Evolutionary conservation across 345 rosid genomes (phyloP), one percentile per base, ranked within the genome.

Genomic region (Lepidium africanum): DNA sequence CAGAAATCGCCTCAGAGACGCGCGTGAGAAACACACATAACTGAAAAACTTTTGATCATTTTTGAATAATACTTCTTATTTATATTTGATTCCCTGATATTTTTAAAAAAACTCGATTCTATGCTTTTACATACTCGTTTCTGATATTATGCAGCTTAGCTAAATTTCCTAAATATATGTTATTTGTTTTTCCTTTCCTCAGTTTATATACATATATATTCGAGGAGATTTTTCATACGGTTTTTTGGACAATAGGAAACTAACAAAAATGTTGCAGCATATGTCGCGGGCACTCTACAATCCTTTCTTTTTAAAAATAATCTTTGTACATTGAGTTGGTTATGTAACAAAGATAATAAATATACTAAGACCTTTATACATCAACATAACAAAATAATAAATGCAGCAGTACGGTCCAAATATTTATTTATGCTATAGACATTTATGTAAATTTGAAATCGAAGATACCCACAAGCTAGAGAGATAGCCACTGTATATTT

Each of bases 211-310:
- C 4, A 25, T 25, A 25, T 2, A 25, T 2, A 25, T 25, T 25
- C 4, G 4, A 25, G 27, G 27, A 25, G 27, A 25, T 25, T 25
- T 25, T 25, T 25, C 2, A 25, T 25, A 2, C 0, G 32, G 45
- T 30, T 40, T 72, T 15, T 47, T 48, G 66, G 77, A 72, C 70
- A 55, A 7, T 54, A 55, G 64, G 57, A 58, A 65, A 41, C 60
- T 11, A 50, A 50, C 71, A 73, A 73, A 27, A 57, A 63, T 25
- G 72, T 51, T 25, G 73, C 77, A 74, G 73, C 77, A 73, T 72
- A 67, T 67, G 77, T 74, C 57, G 73, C 73, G 73, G 77, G 73
- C 63, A 59, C 43, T 23, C 32, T 46, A 61, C 19, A 70, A 41
- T 59, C 16, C 38, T 19, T 27, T 16, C 12, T 17, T 52, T 14